Conservation (phyloP, 139 green algal species). For the Desmodesmus armatus region DNA sequence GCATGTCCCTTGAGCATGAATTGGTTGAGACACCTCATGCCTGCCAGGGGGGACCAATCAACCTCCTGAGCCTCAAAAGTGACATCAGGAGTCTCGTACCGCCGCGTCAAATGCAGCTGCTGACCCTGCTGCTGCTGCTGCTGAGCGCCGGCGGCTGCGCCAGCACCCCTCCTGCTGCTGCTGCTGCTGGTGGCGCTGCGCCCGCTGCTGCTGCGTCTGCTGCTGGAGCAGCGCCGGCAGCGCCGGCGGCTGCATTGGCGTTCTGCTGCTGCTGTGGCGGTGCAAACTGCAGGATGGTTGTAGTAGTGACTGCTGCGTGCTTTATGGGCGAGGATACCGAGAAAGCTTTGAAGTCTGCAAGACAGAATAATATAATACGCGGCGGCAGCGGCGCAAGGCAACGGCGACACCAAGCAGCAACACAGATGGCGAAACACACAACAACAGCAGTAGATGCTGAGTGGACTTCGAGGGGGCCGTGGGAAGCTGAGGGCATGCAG, state of each 20-base stretch:
- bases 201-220: conserved; percentile 12
- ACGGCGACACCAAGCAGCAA: no score
- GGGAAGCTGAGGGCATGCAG: no score
- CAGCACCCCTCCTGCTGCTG: conserved; percentile 4
- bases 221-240: neutral
- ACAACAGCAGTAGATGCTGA: no score
- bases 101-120: no score
- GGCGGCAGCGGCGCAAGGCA: no score
- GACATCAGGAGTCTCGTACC: no score
- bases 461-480: no score
- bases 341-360: conserved; percentile 23
- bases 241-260: neutral
- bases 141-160: neutral
- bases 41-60: neutral
- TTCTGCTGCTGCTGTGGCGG: conserved; percentile 25
- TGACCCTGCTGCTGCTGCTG: no score
- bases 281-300: neutral
- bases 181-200: conserved; percentile 2
- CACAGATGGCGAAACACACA: no score
- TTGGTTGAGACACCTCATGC: no score
- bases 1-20: no score
- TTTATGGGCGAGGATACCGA: neutral
- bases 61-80: no score
- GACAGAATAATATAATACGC: conserved; percentile 8
- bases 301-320: neutral